Base-by-base conservation (phyloP, 164 flowering plant genomes). In the Dillenia suffruticosa region DNA sequence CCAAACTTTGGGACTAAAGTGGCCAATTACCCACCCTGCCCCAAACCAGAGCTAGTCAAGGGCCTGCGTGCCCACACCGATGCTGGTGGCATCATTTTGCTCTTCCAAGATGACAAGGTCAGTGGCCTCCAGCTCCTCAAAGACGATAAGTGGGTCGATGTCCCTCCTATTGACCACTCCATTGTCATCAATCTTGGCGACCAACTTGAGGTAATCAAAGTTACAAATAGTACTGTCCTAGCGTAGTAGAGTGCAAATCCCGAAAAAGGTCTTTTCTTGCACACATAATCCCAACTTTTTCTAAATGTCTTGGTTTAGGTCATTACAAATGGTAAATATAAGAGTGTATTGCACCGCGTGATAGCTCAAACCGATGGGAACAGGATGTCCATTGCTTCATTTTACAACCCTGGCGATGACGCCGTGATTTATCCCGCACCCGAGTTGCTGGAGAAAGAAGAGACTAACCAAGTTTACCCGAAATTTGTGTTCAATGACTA, bases 21-120 rank as follows among this genome's bases (percentile, higher is more conserved):
- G 1, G 83, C 92, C 81, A 91, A 85, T 81, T 91, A 91, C 75
- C 97, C 97, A 1, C 87, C 96, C 10, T 91, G 96, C 61, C 97
- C 97, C 0, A 78, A 79, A 49, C 98, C 98, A 5, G 93, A 93
- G 6, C 79, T 85, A 16, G 70, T 93, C 73, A 93, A 87, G 75
- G 98, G 98, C 1, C 92, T 90, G 13, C 67, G 98, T 8, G 92
- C 94, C 44, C 98, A 92, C 81, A 90, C 98, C 15, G 97, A 92
- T 54, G 98, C 98, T 17, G 98, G 98, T 4, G 97, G 97, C 65
- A 61, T 90, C 74, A 83, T 92, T 66, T 67, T 88, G 2, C 89
- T 93, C 58, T 88, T 93, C 84, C 97, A 88, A 58, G 97, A 93
- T 63, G 90, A 84, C 72, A 69, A 73, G 49, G 97, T 93, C 67